Conservation (phyloP, 257 asterid genomes). For the Jacaranda mimosifolia region DNA sequence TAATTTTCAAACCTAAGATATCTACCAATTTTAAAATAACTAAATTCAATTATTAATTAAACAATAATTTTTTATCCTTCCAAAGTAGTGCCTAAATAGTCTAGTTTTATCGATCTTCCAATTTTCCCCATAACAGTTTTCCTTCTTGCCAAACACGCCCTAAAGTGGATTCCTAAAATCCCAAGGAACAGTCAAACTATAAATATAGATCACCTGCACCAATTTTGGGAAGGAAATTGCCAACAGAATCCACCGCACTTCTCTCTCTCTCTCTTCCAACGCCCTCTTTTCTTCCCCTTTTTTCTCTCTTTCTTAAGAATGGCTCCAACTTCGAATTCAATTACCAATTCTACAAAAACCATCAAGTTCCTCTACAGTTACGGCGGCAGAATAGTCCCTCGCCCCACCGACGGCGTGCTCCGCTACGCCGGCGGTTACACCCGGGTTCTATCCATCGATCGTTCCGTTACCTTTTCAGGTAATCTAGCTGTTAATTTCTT, state of each 20-base stretch:
- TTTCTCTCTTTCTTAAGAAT: conserved; percentile 33
- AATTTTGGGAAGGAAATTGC: conserved; percentile 44
- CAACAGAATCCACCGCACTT: conserved; percentile 7
- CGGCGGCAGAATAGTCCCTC: conserved; percentile 77
- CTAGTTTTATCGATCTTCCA: not conserved
- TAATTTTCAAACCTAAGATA: too few relatives aligned
- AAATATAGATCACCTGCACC: conserved; percentile 29
- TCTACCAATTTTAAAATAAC: too few relatives aligned
- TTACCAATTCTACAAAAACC: conserved; percentile 10
- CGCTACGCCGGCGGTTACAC: conserved; percentile 83
- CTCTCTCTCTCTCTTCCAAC: conserved; percentile 31
- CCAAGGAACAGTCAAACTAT: conserved; percentile 33
- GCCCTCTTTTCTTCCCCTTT: not conserved
- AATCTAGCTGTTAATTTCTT: not conserved
- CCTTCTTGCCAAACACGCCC: conserved; percentile 27
- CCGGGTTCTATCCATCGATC: conserved; percentile 76
- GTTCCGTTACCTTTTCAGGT: conserved; percentile 51
- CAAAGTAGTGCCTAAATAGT: too few relatives aligned
- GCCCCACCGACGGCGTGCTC: conserved; percentile 72
- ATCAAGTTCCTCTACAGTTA: conserved; percentile 87
- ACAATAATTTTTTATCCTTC: too few relatives aligned
- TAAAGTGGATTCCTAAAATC: not conserved
- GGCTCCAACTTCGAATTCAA: conserved; percentile 44
- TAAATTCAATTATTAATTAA: too few relatives aligned
- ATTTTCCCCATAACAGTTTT: too few relatives aligned